Percentiles rank a stretch among this genome's conserved stretches.
These are phyloP conservation scores for Stereocaulon alpinum DNA, from an alignment of 495 filamentous ascomycete species.

Conservation along the genomic window DNA sequence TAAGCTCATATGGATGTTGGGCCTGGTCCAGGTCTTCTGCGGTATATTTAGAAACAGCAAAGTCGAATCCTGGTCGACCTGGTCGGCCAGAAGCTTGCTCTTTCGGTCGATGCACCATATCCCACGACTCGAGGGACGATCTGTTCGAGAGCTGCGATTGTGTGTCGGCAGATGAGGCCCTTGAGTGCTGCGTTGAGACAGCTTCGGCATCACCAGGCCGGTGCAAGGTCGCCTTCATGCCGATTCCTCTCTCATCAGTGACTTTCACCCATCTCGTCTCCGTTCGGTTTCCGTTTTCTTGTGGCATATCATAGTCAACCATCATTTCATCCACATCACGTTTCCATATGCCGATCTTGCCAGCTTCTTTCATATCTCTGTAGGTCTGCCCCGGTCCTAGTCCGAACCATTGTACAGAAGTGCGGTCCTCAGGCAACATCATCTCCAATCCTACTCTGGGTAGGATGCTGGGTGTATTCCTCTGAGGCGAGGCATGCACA, in stretches of 20 bases:
- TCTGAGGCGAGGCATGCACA: slow-evolving; percentile 33
- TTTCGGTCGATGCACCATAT: slow-evolving; percentile 18
- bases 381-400: slow-evolving; percentile 56
- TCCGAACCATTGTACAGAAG: slow-evolving; percentile 45
- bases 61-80: slow-evolving; percentile 28
- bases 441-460: slow-evolving; percentile 49
- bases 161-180: background rate
- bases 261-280: slow-evolving; percentile 49
- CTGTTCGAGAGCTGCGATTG: background rate
- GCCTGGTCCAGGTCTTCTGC: slow-evolving; percentile 43
- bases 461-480: slow-evolving; percentile 40
- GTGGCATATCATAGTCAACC: slow-evolving; percentile 51
- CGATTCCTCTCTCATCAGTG: slow-evolving; percentile 26
- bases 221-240: slow-evolving; percentile 27
- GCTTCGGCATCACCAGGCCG: background rate
- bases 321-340: slow-evolving; percentile 37
- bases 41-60: slow-evolving; percentile 44
- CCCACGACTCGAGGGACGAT: slow-evolving; percentile 28
- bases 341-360: slow-evolving; percentile 41
- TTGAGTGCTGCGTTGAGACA: background rate
- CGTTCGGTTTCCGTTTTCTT: slow-evolving; percentile 53
- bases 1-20: slow-evolving; percentile 52
- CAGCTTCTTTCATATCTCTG: slow-evolving; percentile 47
- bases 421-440: slow-evolving; percentile 30
- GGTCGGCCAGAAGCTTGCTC: slow-evolving; percentile 24